These are phyloP conservation scores for Yamadazyma conglobata DNA, from an alignment of 1,139 yeast species.

Conservation along the genomic window DNA sequence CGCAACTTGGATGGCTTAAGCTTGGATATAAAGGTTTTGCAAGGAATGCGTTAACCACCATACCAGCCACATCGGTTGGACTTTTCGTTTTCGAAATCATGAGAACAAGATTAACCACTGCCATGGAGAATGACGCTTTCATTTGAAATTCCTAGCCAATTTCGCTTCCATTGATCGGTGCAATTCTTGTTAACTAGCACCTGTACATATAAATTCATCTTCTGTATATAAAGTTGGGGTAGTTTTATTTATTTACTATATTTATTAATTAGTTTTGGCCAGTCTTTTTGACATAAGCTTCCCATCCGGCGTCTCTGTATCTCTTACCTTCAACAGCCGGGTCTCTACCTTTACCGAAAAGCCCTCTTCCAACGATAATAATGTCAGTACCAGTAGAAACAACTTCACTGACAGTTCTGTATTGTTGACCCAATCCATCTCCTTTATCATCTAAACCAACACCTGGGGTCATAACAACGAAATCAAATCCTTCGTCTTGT, in stretches of 20 bases:
- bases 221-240: neutral
- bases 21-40: constrained; percentile 79
- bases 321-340: constrained; percentile 84
- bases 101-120: constrained; percentile 42
- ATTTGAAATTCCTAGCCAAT: neutral
- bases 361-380: constrained; percentile 95
- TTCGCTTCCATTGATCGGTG: no score
- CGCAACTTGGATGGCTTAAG: constrained; percentile 54
- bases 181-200: no score
- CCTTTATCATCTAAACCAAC: constrained; percentile 97
- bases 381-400: constrained; percentile 82
- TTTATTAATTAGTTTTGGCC: constrained; percentile 1
- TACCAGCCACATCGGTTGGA: constrained; percentile 88
- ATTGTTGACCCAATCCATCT: constrained; percentile 96
- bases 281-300: constrained; percentile 61
- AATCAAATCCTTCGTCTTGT: constrained; percentile 78
- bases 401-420: constrained; percentile 86
- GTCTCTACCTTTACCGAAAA: constrained; percentile 94
- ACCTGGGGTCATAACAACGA: constrained; percentile 97
- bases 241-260: constrained; percentile 1
- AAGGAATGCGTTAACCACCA: constrained; percentile 66
- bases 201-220: constrained; percentile 1
- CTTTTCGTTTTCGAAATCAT: constrained; percentile 79
- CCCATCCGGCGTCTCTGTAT: constrained; percentile 93
- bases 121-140: constrained; percentile 2